phyloP scores from a whole-genome alignment of 164 flowering plant species.

The Kingdonia uniflora region DNA sequence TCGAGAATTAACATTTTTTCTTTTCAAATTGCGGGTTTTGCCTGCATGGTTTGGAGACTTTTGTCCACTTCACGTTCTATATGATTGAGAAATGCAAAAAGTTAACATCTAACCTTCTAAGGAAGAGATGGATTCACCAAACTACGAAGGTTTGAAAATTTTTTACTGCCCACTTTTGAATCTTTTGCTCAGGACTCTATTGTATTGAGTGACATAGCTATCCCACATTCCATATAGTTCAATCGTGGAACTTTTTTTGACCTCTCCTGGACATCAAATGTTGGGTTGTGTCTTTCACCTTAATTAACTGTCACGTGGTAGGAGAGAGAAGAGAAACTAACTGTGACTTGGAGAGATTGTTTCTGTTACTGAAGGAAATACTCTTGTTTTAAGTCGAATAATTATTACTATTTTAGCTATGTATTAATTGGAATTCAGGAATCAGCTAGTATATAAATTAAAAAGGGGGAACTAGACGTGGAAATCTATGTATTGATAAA shows the following conservation, averaged over 20 bases:
- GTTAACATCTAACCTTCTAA: constrained; percentile 9
- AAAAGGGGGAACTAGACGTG: too few relatives aligned
- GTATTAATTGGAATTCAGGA: too few relatives aligned
- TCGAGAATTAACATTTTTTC: neutral
- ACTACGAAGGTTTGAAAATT: neutral
- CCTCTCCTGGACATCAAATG: too few relatives aligned
- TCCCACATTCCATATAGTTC: constrained; percentile 4
- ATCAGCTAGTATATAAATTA: too few relatives aligned
- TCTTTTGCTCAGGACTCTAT: neutral
- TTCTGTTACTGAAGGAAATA: too few relatives aligned
- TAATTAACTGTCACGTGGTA: too few relatives aligned
- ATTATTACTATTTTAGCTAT: too few relatives aligned
- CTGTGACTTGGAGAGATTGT: too few relatives aligned
- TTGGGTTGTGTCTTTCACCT: too few relatives aligned
- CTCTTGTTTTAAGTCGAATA: too few relatives aligned
- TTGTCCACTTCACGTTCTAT: constrained; percentile 10
- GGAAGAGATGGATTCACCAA: neutral
- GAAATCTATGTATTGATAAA: too few relatives aligned
- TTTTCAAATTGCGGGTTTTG: constrained; percentile 6
- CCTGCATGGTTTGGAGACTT: constrained; percentile 15
- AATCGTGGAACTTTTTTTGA: neutral
- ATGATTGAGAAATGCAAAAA: constrained; percentile 11
- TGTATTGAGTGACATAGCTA: constrained; percentile 10
- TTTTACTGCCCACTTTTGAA: neutral
- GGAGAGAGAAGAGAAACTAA: too few relatives aligned